Conservation (phyloP, 1,139 yeast species). For the Nakaseomyces kungkrabaensis region DNA sequence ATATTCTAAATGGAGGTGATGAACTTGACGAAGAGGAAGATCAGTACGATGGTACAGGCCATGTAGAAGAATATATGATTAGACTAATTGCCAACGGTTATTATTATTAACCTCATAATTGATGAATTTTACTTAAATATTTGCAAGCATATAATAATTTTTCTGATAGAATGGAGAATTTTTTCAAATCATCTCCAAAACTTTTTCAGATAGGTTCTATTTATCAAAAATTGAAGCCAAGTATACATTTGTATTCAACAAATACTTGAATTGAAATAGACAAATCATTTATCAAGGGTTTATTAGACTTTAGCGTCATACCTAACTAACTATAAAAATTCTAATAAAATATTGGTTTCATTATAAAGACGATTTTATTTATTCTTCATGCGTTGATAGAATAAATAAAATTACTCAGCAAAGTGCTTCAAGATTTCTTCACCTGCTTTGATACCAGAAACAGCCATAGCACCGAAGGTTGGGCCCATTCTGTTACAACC, state of each 20-base stretch:
- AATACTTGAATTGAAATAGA: neutral
- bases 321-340: too few species aligned
- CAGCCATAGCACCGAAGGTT: constrained; percentile 74
- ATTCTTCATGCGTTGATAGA: too few species aligned
- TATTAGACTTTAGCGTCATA: too few species aligned
- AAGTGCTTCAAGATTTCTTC: constrained; percentile 35
- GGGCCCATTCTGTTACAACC: constrained; percentile 82
- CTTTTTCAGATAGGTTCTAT: neutral
- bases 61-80: constrained; percentile 94
- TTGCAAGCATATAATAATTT: too few species aligned
- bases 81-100: constrained; percentile 77
- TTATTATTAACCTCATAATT: constrained; percentile 32
- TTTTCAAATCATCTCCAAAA: too few species aligned
- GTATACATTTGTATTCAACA: neutral
- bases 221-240: too few species aligned
- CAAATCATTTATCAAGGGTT: neutral
- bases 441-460: constrained; percentile 70
- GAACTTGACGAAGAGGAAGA: constrained; percentile 27
- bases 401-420: constrained; percentile 9
- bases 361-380: too few species aligned
- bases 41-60: constrained; percentile 75
- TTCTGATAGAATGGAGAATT: too few species aligned
- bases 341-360: too few species aligned
- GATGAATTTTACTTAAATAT: too few species aligned
- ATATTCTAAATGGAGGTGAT: constrained; percentile 9